Evolutionary conservation across 2,329 filamentous ascomycete genomes (phyloP).

Genomic region (Apiospora malaysiana): DNA sequence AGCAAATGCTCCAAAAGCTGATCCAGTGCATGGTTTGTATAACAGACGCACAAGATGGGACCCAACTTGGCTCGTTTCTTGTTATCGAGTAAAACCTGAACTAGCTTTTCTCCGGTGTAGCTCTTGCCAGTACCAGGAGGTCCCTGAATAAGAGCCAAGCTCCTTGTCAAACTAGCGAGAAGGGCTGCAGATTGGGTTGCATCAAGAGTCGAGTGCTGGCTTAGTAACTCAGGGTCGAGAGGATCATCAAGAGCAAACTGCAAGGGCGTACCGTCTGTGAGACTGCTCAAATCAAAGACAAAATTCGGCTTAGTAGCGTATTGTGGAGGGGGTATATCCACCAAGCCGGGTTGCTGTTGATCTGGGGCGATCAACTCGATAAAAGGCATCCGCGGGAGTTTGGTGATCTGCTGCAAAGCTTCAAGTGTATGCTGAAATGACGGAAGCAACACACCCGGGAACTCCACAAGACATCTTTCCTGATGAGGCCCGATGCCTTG

Average conservation of each 20-base stretch:
- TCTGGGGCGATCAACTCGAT: conserved; percentile 50
- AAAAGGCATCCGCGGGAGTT: conserved; percentile 53
- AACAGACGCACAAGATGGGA: conserved; percentile 58
- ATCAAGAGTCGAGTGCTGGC: conserved; percentile 55
- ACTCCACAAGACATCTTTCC: conserved; percentile 57
- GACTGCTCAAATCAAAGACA: conserved; percentile 49
- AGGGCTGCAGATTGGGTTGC: conserved; percentile 56
- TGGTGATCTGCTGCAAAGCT: conserved; percentile 60
- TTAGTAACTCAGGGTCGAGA: conserved; percentile 33
- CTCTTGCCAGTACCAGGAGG: conserved; percentile 75
- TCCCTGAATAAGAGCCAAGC: conserved; percentile 69
- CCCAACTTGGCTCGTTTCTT: conserved; percentile 47
- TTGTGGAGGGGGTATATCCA: conserved; percentile 50
- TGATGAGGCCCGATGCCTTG: conserved; percentile 26
- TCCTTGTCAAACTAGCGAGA: conserved; percentile 55
- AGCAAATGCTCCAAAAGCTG: conserved; percentile 66
- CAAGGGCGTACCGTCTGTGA: conserved; percentile 36
- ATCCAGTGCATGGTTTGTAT: conserved; percentile 57
- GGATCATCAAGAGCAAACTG: conserved; percentile 29
- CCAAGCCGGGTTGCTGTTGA: conserved; percentile 26
- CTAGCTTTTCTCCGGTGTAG: conserved; percentile 64
- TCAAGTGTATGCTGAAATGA: conserved; percentile 63
- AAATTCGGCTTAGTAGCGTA: conserved; percentile 59
- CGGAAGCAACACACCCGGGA: conserved; percentile 63
- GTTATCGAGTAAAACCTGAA: conserved; percentile 58